Percentiles rank a stretch among this genome's conserved stretches.
Conservation (phyloP, 352 stramenopile genomes). For the Phytophthora fragariaefolia region DNA sequence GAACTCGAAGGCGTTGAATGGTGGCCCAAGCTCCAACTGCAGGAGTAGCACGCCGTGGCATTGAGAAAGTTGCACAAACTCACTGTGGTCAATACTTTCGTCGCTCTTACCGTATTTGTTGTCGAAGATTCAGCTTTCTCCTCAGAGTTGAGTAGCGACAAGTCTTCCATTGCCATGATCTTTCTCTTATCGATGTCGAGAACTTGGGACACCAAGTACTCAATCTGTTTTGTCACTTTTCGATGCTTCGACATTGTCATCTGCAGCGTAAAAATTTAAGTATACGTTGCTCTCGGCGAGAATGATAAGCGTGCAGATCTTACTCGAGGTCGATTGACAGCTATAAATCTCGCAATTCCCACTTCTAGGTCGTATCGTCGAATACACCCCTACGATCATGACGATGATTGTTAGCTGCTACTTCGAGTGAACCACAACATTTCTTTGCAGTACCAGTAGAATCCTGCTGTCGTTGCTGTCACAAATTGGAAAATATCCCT, state of each 20-base stretch:
- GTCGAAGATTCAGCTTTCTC: constrained; percentile 56
- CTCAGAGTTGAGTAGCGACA: constrained; percentile 78
- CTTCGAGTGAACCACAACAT: background rate
- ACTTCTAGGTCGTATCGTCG: constrained; percentile 79
- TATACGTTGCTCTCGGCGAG: background rate
- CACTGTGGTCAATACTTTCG: background rate
- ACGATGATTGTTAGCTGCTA: constrained; percentile 3
- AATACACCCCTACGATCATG: constrained; percentile 55
- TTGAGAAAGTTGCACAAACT: background rate
- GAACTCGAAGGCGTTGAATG: constrained; percentile 70
- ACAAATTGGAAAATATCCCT: constrained; percentile 84
- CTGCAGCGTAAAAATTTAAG: constrained; percentile 26
- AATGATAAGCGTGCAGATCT: background rate
- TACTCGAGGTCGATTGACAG: constrained; percentile 68
- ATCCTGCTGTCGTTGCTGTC: constrained; percentile 54
- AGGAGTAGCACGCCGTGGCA: background rate
- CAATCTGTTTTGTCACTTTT: constrained; percentile 69
- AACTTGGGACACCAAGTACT: constrained; percentile 69
- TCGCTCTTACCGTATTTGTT: constrained; percentile 46
- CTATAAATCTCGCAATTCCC: constrained; percentile 76
- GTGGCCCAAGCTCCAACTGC: constrained; percentile 76
- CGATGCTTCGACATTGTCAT: constrained; percentile 52
- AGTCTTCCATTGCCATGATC: constrained; percentile 65
- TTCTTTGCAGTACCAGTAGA: constrained; percentile 49
- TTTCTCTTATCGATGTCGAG: constrained; percentile 77